Percentiles rank a stretch among this genome's conserved stretches.
phyloP scores from a whole-genome alignment of 345 rosid species.

The Jatropha curcas region DNA sequence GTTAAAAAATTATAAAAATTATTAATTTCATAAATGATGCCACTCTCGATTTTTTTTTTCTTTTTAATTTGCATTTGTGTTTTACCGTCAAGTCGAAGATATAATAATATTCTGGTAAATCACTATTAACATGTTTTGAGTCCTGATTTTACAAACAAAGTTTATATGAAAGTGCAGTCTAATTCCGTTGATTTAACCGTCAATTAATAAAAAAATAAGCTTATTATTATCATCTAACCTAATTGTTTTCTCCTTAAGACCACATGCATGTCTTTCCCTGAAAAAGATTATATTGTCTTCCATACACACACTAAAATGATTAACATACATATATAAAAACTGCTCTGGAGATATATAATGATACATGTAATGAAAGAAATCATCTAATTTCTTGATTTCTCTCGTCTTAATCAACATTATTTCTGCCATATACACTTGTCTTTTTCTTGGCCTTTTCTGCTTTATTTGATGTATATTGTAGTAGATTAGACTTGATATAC shows the following conservation, averaged over 20 bases:
- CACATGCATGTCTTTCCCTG: conserved; percentile 10
- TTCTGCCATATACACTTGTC: conserved; percentile 11
- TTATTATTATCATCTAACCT: too few relatives aligned
- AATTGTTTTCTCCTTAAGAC: neutral
- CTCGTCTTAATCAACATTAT: neutral
- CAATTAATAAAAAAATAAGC: neutral
- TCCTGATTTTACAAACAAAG: too few relatives aligned
- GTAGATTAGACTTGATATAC: neutral
- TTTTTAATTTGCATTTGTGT: too few relatives aligned
- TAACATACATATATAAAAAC: neutral
- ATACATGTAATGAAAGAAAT: neutral
- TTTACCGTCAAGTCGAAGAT: too few relatives aligned
- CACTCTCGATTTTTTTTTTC: too few relatives aligned
- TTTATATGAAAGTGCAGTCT: too few relatives aligned
- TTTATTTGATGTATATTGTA: neutral
- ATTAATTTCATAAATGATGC: too few relatives aligned
- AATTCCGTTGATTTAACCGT: too few relatives aligned
- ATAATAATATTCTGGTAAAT: too few relatives aligned
- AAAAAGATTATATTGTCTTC: neutral
- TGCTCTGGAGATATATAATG: conserved; percentile 20
- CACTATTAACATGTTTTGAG: too few relatives aligned
- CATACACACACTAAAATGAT: neutral
- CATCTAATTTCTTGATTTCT: neutral
- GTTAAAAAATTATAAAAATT: too few relatives aligned
- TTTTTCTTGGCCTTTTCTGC: conserved; percentile 3